Evolutionary conservation across 345 rosid species (phyloP).

Genomic region (Kandelia obovata): DNA sequence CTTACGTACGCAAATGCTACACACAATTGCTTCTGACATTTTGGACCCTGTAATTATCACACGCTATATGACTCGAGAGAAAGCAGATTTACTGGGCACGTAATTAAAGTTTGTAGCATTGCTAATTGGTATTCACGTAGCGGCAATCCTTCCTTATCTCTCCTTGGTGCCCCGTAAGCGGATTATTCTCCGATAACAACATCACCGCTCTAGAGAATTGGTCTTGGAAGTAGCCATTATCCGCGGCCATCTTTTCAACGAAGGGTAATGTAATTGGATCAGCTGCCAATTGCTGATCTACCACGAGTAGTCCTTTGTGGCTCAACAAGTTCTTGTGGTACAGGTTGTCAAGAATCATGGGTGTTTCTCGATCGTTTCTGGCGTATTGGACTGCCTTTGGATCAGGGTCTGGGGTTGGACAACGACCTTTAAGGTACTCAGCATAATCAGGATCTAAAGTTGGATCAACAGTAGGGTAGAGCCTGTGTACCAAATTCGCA

Average conservation of each 20-base stretch:
- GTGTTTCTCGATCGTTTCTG: slow-evolving; percentile 70
- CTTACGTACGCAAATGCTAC: too few relatives aligned
- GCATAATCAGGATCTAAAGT: slow-evolving; percentile 59
- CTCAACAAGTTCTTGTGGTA: slow-evolving; percentile 63
- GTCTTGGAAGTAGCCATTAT: slow-evolving; percentile 62
- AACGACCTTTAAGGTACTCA: slow-evolving; percentile 52
- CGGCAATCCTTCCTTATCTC: slow-evolving; percentile 82
- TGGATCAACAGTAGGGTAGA: slow-evolving; percentile 71
- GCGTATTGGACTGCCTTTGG: slow-evolving; percentile 54
- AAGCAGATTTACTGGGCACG: too few relatives aligned
- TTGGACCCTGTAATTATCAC: too few relatives aligned
- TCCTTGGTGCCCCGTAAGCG: slow-evolving; percentile 59
- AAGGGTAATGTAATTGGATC: slow-evolving; percentile 55
- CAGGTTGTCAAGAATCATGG: slow-evolving; percentile 73
- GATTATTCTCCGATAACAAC: slow-evolving; percentile 68
- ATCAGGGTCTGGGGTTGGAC: slow-evolving; percentile 56
- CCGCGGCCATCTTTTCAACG: slow-evolving; percentile 67
- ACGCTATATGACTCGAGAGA: too few relatives aligned
- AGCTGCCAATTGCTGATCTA: slow-evolving; percentile 62
- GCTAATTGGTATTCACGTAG: slow-evolving; percentile 31
- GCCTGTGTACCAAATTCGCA: slow-evolving; percentile 62
- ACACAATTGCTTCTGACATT: too few relatives aligned
- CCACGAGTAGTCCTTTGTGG: slow-evolving; percentile 57
- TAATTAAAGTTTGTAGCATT: too few relatives aligned
- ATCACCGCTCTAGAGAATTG: slow-evolving; percentile 58